phyloP scores from a whole-genome alignment of 768 basidiomycete genomes.

The Sarcodon sp. region DNA sequence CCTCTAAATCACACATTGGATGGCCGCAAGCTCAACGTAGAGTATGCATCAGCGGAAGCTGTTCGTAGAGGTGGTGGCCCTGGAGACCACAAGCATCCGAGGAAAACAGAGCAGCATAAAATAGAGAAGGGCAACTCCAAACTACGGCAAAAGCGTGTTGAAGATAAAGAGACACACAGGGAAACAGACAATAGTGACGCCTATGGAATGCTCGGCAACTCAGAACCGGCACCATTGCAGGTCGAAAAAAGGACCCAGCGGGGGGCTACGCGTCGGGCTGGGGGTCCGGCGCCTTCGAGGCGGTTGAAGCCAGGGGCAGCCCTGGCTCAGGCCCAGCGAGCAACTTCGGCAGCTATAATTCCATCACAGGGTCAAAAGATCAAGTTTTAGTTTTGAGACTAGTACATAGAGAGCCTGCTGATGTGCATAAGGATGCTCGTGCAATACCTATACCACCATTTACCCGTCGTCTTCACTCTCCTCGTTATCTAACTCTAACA shows the following conservation, averaged over 20 bases:
- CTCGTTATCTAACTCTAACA: conserved; percentile 45
- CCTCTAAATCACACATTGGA: conserved; percentile 74
- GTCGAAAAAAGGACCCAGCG: conserved; percentile 1
- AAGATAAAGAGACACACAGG: conserved; percentile 5
- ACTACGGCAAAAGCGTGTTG: conserved; percentile 5
- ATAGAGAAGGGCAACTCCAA: background rate
- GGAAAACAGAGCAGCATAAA: conserved; percentile 1
- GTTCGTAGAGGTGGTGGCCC: conserved; percentile 62
- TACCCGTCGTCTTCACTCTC: conserved; percentile 20
- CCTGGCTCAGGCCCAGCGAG: conserved; percentile 63
- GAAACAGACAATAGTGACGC: too few relatives aligned
- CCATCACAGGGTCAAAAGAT: conserved; percentile 63
- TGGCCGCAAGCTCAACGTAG: conserved; percentile 76
- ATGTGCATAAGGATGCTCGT: background rate
- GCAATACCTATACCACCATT: background rate
- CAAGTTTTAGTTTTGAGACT: conserved; percentile 32
- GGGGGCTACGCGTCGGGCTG: conserved; percentile 1
- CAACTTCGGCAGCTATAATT: conserved; percentile 55
- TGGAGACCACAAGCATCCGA: conserved; percentile 2
- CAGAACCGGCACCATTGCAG: background rate
- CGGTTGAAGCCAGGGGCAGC: conserved; percentile 72
- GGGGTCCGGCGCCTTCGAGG: conserved; percentile 11
- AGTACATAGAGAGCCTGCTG: background rate
- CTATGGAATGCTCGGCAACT: too few relatives aligned
- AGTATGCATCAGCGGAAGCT: conserved; percentile 83